Percentiles rank a stretch among this genome's conserved stretches.
Conservation (phyloP, 495 filamentous ascomycete species). For the Pyrenopolyporus hunteri region DNA sequence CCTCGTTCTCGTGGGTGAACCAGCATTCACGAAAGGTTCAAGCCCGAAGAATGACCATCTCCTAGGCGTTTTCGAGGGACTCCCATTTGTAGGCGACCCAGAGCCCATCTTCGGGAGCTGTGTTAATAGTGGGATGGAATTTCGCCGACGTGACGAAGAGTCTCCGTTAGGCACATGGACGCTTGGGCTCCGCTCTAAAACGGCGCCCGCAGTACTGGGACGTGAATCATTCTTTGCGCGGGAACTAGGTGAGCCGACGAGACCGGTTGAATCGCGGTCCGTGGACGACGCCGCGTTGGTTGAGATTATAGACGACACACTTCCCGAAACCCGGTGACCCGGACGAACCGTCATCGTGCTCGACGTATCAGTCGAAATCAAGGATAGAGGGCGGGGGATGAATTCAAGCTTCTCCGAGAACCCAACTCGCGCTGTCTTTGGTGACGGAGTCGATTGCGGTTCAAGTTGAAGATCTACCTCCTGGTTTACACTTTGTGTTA, state of each 20-base stretch:
- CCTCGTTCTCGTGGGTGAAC: slow-evolving; percentile 50
- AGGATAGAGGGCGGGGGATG: slow-evolving; percentile 74
- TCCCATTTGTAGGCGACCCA: slow-evolving; percentile 45
- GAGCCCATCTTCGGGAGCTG: slow-evolving; percentile 41
- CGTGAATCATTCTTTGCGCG: slow-evolving; percentile 46
- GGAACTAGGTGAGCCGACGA: slow-evolving; percentile 36
- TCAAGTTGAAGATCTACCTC: slow-evolving; percentile 31
- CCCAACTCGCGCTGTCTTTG: slow-evolving; percentile 57
- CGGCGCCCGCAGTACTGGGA: slow-evolving; percentile 60
- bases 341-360: slow-evolving; percentile 68
- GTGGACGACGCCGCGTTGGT: slow-evolving; percentile 40
- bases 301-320: slow-evolving; percentile 67
- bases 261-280: slow-evolving; percentile 46
- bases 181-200: slow-evolving; percentile 54
- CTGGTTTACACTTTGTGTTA: slow-evolving; percentile 1
- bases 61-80: slow-evolving; percentile 53
- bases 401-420: slow-evolving; percentile 68
- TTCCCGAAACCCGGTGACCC: slow-evolving; percentile 67
- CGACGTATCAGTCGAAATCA: slow-evolving; percentile 75
- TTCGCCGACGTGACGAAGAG: slow-evolving; percentile 50
- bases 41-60: slow-evolving; percentile 63
- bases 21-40: slow-evolving; percentile 48
- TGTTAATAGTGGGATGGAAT: slow-evolving; percentile 57
- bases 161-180: slow-evolving; percentile 41
- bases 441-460: slow-evolving; percentile 41